Conservation (phyloP, 2,329 filamentous ascomycete genomes). For the Sarocladium brachiariae region DNA sequence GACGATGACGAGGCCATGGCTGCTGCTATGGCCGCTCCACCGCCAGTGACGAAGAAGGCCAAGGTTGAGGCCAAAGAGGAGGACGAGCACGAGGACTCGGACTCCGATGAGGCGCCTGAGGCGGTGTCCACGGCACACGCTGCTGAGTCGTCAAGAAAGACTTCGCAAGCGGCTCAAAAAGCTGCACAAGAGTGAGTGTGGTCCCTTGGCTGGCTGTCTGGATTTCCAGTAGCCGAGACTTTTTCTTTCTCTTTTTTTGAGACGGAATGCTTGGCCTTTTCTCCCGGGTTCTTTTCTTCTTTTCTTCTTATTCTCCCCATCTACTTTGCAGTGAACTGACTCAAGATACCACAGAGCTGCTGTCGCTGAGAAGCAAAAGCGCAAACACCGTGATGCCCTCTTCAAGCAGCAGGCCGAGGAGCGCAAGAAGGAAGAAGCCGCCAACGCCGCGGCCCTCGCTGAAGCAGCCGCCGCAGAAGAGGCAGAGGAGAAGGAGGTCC, state of each 20-base stretch:
- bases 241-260: no score
- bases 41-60: slow-evolving; percentile 13
- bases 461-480: slow-evolving; percentile 16
- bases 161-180: slow-evolving; percentile 39
- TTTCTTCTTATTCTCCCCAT: slow-evolving; percentile 8
- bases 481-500: slow-evolving; percentile 13
- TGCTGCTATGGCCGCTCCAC: not conserved
- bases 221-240: no score
- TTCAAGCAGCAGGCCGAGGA: slow-evolving; percentile 49
- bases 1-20: slow-evolving; percentile 17
- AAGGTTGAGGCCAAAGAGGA: slow-evolving; percentile 14
- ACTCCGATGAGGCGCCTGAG: slow-evolving; percentile 52
- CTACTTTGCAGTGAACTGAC: not conserved
- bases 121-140: slow-evolving; percentile 47
- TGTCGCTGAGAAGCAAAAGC: slow-evolving; percentile 45
- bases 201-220: no score
- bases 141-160: slow-evolving; percentile 38
- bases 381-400: slow-evolving; percentile 45
- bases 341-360: slow-evolving; percentile 34
- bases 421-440: slow-evolving; percentile 32
- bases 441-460: slow-evolving; percentile 17
- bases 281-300: not conserved
- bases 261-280: no score
- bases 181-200: slow-evolving; percentile 43
- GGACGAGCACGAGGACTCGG: slow-evolving; percentile 33